Percentiles rank a stretch among this genome's conserved stretches.
Evolutionary conservation across 2,329 filamentous ascomycete species (phyloP).

Genomic region (Berkeleyomyces rouxiae): DNA sequence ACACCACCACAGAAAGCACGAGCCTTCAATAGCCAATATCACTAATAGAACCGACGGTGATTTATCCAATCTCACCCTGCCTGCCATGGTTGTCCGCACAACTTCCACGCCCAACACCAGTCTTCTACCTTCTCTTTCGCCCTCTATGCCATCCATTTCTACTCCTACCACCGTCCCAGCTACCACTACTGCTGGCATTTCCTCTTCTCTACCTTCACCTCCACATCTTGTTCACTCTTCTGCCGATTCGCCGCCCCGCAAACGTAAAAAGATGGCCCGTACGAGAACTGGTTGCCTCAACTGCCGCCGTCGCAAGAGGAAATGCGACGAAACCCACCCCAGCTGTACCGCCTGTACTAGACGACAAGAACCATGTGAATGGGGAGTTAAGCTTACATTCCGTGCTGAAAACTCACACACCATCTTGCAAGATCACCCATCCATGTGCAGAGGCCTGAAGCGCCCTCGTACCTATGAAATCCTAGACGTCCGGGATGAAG

Average conservation of each 20-base stretch:
- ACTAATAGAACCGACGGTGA: not conserved
- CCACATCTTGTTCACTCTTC: not conserved
- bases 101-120: not conserved
- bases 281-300: slow-evolving; percentile 24
- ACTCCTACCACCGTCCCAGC: not conserved
- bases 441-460: slow-evolving; percentile 20
- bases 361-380: slow-evolving; percentile 21
- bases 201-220: not conserved
- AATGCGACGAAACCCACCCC: slow-evolving; percentile 23
- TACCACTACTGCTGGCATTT: not conserved
- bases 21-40: not conserved
- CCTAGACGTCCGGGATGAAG: slow-evolving; percentile 23
- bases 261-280: slow-evolving; percentile 19
- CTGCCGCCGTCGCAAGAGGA: slow-evolving; percentile 25
- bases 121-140: not conserved
- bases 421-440: slow-evolving; percentile 21
- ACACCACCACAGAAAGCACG: not conserved
- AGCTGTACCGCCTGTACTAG: slow-evolving; percentile 22
- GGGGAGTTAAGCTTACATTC: slow-evolving; percentile 25
- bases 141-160: not conserved
- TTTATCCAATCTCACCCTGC: not conserved
- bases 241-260: slow-evolving; percentile 8
- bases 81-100: not conserved
- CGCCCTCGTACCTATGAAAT: slow-evolving; percentile 22
- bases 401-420: slow-evolving; percentile 23